Evolutionary conservation across 2,329 filamentous ascomycete species (phyloP), one percentile per base, ranked within the genome.

Genomic region (Arthrobotrys iridis): DNA sequence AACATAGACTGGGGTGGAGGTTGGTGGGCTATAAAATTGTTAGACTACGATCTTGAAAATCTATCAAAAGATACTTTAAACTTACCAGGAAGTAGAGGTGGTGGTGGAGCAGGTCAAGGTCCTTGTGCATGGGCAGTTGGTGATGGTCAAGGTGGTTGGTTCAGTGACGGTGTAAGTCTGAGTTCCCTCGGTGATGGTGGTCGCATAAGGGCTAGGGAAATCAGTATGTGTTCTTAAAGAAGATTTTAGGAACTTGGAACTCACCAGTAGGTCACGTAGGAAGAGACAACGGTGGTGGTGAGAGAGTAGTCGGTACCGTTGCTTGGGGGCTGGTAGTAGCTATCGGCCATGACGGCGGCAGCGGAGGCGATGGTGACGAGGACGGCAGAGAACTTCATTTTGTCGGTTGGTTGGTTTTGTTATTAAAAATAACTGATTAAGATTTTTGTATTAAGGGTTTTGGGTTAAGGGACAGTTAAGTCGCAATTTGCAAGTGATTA

Each of bases 341-440:
- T 59, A 24, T 60, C 48, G 46, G 55, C 71, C 24, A 63, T 37
- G 48, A 59, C 71, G 57, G 40, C 71, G 28, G 33, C 71, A 33
- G 35, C 71, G 30, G 71, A 63, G 63, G 62, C 46, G 57, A 65
- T 50, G 48, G 57, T 55, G 59, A 58, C 71, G 71, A 75, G 43
- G 57, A 75, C 63, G 28, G 71, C 57, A 59, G 71, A 37, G 71
- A 75, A 75, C 71, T 75, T 75, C 71, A 75, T 75, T 68, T 75
- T 75, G 45, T 63, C 58, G 63, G 57, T 75, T 58, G 22, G 37
- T 67, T 66, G 55, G 63, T 57, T 68, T 62, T n/a, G 63, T 75
- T 68, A 60, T 73, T 57, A 41, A 64, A 62, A 75, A 75, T 64
- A 75, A 68, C 46, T 46, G 30, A 48, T 48, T 67, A 30, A 75